Evolutionary conservation across 2,329 filamentous ascomycete genomes (phyloP).

Genomic region (Penicillium sp.): DNA sequence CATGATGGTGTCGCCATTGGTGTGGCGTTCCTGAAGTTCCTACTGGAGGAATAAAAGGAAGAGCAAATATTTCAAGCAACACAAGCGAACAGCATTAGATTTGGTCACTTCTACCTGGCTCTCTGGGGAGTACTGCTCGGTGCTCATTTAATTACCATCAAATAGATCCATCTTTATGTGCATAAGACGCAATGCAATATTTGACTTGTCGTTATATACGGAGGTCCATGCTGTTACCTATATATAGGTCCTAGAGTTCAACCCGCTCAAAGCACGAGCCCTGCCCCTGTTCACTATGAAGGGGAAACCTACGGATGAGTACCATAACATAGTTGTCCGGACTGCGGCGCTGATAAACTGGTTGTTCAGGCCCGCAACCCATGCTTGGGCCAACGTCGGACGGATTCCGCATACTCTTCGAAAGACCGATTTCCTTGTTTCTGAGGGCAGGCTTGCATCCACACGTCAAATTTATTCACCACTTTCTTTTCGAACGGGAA

Average conservation of each 20-base stretch:
- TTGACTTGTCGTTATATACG: background rate
- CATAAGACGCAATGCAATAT: background rate
- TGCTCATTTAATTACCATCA: background rate
- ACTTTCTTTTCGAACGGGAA: no score
- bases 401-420: no score
- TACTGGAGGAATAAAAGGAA: constrained; percentile 46
- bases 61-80: background rate
- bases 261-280: background rate
- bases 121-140: background rate
- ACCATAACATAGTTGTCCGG: no score
- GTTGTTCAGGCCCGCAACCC: no score
- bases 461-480: no score
- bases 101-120: background rate
- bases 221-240: background rate
- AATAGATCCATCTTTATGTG: background rate
- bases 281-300: background rate
- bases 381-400: no score
- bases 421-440: no score
- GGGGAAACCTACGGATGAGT: background rate
- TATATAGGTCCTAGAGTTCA: background rate
- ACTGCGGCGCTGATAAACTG: no score
- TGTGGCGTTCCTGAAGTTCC: constrained; percentile 65
- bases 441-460: no score
- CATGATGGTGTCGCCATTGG: constrained; percentile 76
- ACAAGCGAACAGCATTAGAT: background rate